These are phyloP conservation scores for Beverwykella pulmonaria DNA, from an alignment of 495 filamentous ascomycete genomes.

Conservation along the genomic window DNA sequence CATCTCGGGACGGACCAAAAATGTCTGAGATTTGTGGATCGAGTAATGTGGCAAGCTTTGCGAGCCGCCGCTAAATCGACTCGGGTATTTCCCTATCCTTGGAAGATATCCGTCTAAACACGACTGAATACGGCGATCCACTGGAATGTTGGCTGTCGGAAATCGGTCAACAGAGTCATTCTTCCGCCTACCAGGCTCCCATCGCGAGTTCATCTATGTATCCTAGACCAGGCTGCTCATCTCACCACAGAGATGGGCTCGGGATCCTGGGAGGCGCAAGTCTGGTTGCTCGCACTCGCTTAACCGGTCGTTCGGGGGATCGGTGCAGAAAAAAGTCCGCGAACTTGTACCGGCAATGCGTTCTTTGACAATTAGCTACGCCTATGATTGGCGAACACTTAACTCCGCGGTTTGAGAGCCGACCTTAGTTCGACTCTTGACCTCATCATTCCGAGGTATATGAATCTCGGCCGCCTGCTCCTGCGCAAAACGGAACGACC, in stretches of 20 bases:
- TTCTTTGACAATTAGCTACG: constrained; percentile 19
- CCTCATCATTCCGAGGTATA: constrained; percentile 31
- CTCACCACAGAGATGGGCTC: background rate
- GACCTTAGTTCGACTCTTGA: constrained; percentile 25
- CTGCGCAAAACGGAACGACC: background rate
- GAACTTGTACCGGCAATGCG: constrained; percentile 2
- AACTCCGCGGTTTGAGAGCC: constrained; percentile 21
- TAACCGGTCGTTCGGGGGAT: background rate
- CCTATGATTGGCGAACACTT: constrained; percentile 19
- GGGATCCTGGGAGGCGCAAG: no score
- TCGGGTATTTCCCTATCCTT: background rate
- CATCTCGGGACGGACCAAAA: background rate
- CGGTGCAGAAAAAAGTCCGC: background rate
- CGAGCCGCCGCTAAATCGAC: background rate
- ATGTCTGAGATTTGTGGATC: background rate
- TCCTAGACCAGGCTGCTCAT: background rate
- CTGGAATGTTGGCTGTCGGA: background rate
- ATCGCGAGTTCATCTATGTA: background rate
- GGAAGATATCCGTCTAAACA: background rate
- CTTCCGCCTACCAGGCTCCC: background rate
- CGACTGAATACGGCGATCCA: background rate
- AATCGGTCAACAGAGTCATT: background rate
- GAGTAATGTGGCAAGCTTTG: background rate
- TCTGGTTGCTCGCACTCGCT: background rate
- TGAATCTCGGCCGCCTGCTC: constrained; percentile 23